Evolutionary conservation across 768 basidiomycete genomes (phyloP).

Genomic region (Russula griseocarnosa): DNA sequence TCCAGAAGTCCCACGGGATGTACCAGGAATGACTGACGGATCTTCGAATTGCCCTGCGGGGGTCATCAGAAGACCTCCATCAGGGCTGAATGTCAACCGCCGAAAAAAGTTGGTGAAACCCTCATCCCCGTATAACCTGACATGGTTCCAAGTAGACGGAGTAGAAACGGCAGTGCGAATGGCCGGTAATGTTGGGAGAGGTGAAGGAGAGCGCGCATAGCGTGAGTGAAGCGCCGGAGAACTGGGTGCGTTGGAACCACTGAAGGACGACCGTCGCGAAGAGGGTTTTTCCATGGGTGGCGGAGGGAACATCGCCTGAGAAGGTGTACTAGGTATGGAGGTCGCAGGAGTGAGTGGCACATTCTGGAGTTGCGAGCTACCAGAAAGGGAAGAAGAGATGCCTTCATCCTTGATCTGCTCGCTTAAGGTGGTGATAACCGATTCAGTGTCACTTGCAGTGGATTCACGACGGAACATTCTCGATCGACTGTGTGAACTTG

Average conservation of each 20-base stretch:
- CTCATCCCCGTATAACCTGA: slow-evolving; percentile 92
- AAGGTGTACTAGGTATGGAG: slow-evolving; percentile 65
- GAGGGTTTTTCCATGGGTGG: slow-evolving; percentile 63
- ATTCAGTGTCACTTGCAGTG: slow-evolving; percentile 72
- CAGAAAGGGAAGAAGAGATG: slow-evolving; percentile 33
- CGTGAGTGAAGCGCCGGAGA: slow-evolving; percentile 58
- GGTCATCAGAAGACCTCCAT: slow-evolving; percentile 88
- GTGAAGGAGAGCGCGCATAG: slow-evolving; percentile 81
- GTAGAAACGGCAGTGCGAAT: slow-evolving; percentile 62
- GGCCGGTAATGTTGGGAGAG: slow-evolving; percentile 90
- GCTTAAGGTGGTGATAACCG: slow-evolving; percentile 46
- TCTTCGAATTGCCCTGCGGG: slow-evolving; percentile 98
- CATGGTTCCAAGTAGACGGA: slow-evolving; percentile 56
- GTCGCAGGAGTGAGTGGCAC: slow-evolving; percentile 60
- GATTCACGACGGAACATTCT: slow-evolving; percentile 66
- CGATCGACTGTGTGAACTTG: slow-evolving; percentile 56
- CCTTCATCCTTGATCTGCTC: slow-evolving; percentile 55
- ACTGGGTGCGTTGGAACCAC: slow-evolving; percentile 73
- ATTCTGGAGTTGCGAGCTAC: slow-evolving; percentile 36
- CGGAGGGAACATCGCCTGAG: slow-evolving; percentile 55
- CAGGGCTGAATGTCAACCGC: slow-evolving; percentile 88
- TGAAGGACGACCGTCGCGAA: slow-evolving; percentile 62
- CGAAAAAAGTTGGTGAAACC: slow-evolving; percentile 95
- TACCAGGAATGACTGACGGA: slow-evolving; percentile 54
- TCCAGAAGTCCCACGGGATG: slow-evolving; percentile 34